Percentiles rank a stretch among this genome's conserved stretches.
These are phyloP conservation scores for Ensete ventricosum DNA, from an alignment of 176 grass and related monocot species.

Conservation along the genomic window DNA sequence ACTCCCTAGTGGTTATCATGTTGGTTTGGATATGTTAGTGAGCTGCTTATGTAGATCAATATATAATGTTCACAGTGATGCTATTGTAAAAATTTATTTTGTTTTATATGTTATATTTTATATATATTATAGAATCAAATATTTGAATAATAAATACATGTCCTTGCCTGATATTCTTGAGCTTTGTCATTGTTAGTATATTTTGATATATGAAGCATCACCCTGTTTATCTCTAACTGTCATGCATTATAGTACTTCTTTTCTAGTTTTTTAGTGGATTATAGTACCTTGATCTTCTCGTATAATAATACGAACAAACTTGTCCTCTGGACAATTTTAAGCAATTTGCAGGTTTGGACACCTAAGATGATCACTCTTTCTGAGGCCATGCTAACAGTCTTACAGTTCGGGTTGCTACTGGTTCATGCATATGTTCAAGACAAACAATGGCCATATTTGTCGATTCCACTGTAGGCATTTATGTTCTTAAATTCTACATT, in stretches of 20 bases:
- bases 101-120: not conserved
- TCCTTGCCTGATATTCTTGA: not conserved
- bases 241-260: not conserved
- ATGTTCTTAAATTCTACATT: not conserved
- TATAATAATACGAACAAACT: not conserved
- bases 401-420: slow-evolving; percentile 76
- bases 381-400: slow-evolving; percentile 74
- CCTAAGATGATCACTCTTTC: slow-evolving; percentile 68
- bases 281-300: too few relatives aligned
- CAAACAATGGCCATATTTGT: slow-evolving; percentile 78
- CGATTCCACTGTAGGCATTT: slow-evolving; percentile 64
- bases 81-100: not conserved
- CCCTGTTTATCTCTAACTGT: not conserved
- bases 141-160: not conserved
- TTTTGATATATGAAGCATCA: not conserved
- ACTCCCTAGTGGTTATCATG: not conserved
- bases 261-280: too few relatives aligned
- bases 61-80: not conserved
- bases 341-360: slow-evolving; percentile 54
- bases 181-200: not conserved
- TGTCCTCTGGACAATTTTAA: not conserved
- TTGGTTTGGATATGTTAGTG: not conserved
- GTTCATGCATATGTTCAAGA: slow-evolving; percentile 91
- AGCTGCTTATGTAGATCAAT: not conserved
- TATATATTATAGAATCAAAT: not conserved